Percentiles rank a stretch among this genome's conserved stretches.
Conservation (phyloP, 2,329 filamentous ascomycete species). For the Hypoxylon rubiginosum region DNA sequence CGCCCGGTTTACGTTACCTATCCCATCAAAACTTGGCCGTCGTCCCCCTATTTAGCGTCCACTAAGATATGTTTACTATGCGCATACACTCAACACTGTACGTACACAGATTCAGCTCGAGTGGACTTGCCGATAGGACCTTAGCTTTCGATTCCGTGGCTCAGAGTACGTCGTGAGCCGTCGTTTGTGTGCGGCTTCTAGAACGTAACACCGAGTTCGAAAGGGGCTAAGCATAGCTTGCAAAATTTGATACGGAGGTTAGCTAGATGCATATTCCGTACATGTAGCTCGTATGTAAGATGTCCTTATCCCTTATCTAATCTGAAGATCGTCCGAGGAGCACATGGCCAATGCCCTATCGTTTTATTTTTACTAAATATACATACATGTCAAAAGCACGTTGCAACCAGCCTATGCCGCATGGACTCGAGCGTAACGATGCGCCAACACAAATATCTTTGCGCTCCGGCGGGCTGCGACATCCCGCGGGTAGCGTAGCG, state of each 20-base stretch:
- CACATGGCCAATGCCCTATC: not conserved
- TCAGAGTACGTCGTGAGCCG: not conserved
- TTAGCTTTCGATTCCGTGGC: not conserved
- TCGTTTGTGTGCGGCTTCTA: not conserved
- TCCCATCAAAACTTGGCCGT: not conserved
- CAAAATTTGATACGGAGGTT: not conserved
- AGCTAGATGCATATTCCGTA: not conserved
- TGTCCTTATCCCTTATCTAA: not conserved
- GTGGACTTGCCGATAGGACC: not conserved
- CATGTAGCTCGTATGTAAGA: not conserved
- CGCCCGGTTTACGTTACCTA: not conserved
- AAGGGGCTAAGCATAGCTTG: not conserved
- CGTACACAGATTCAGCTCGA: not conserved
- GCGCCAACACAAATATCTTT: slow-evolving; percentile 6
- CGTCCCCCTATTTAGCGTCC: not conserved
- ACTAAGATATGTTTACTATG: not conserved
- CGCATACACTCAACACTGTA: not conserved
- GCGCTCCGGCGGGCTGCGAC: slow-evolving; percentile 24
- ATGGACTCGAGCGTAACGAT: not conserved
- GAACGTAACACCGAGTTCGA: not conserved
- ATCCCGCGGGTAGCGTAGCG: slow-evolving; percentile 3
- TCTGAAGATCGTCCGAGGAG: not conserved
- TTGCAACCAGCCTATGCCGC: not conserved
- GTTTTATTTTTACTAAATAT: not conserved
- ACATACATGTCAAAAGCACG: not conserved